Percentiles rank a stretch among this genome's conserved stretches.
phyloP scores from a whole-genome alignment of 192 early-diverging fungal species.

The Physocladia obscura region DNA sequence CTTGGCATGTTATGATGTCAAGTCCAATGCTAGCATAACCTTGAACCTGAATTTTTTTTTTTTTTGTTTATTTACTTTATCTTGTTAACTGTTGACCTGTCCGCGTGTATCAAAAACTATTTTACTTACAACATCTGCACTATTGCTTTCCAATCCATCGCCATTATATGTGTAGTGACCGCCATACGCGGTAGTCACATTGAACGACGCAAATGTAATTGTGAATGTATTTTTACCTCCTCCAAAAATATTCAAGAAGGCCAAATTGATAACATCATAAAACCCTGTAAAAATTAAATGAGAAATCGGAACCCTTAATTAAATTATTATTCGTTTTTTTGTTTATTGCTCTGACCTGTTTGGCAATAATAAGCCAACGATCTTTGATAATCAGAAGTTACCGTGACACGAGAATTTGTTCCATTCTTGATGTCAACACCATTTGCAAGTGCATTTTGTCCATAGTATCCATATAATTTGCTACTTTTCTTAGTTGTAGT shows the following conservation, averaged over 20 bases:
- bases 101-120: too few relatives aligned
- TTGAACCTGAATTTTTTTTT: too few relatives aligned
- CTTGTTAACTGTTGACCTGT: too few relatives aligned
- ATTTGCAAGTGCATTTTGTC: conserved; percentile 6
- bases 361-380: not conserved
- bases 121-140: too few relatives aligned
- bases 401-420: not conserved
- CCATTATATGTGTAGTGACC: conserved; percentile 9
- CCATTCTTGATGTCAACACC: not conserved
- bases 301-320: too few relatives aligned
- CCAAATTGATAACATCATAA: conserved; percentile 10
- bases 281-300: too few relatives aligned
- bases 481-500: not conserved
- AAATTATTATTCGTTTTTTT: too few relatives aligned
- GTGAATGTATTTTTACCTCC: not conserved
- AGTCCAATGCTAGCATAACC: not conserved
- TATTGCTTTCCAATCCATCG: not conserved
- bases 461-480: not conserved
- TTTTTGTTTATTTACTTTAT: too few relatives aligned
- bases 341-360: too few relatives aligned
- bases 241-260: conserved; percentile 14
- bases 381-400: not conserved
- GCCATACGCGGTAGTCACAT: not conserved
- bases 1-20: conserved; percentile 18
- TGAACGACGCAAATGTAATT: conserved; percentile 12